Evolutionary conservation across 2,329 filamentous ascomycete species (phyloP).

Genomic region (Pseudogymnoascus sp.): DNA sequence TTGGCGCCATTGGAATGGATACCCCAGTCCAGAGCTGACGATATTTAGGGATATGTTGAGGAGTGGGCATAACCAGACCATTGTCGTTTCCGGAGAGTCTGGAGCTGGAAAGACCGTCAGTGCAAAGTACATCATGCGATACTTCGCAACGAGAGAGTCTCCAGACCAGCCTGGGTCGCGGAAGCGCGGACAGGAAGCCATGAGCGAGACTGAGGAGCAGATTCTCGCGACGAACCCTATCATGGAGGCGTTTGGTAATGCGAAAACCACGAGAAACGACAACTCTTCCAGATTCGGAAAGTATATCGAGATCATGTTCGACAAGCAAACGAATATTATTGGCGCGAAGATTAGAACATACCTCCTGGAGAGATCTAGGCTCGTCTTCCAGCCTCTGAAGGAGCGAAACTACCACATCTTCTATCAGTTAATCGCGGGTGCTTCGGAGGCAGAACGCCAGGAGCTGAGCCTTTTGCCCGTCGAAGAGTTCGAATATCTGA

Average conservation of each 20-base stretch:
- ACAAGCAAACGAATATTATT: conserved; percentile 89
- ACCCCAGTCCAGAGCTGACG: conserved; percentile 32
- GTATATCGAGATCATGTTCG: conserved; percentile 99
- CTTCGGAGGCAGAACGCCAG: conserved; percentile 73
- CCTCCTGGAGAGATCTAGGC: conserved; percentile 83
- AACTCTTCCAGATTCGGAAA: conserved; percentile 99
- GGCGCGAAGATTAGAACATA: conserved; percentile 97
- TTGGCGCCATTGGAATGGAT: conserved; percentile 3
- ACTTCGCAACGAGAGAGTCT: conserved; percentile 94
- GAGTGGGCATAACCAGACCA: conserved; percentile 91
- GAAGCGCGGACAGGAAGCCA: conserved; percentile 67
- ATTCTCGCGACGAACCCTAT: conserved; percentile 98
- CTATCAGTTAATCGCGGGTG: conserved; percentile 90
- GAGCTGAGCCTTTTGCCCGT: conserved; percentile 71
- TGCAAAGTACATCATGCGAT: conserved; percentile 99
- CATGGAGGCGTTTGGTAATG: conserved; percentile 99
- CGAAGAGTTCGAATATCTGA: conserved; percentile 92
- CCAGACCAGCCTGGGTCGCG: conserved; percentile 77
- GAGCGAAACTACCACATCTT: conserved; percentile 99
- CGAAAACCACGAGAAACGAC: conserved; percentile 98
- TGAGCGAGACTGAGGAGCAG: conserved; percentile 98
- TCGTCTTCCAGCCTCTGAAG: conserved; percentile 95
- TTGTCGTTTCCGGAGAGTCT: conserved; percentile 98
- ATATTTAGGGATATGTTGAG: conserved; percentile 80
- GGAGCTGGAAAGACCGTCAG: conserved; percentile 98